These are phyloP conservation scores for Canariomyces notabilis DNA, from an alignment of 2,329 filamentous ascomycete genomes.

Conservation along the genomic window DNA sequence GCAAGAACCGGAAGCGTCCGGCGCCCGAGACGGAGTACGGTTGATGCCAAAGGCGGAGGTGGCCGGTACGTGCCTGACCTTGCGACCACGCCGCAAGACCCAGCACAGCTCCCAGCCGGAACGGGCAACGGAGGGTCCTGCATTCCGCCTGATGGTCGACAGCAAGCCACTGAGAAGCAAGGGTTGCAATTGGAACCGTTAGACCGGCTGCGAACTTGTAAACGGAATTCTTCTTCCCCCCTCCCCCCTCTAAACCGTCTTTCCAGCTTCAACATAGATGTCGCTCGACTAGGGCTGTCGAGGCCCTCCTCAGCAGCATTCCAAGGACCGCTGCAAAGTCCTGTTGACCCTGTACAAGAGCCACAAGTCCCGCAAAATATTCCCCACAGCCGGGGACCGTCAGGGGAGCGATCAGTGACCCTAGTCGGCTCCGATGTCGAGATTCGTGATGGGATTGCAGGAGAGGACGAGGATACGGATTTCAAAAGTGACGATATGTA, in stretches of 20 bases:
- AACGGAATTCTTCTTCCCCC: conserved; percentile 45
- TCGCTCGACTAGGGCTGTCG: conserved; percentile 41
- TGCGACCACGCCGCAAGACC: conserved; percentile 29
- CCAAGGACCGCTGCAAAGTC: conserved; percentile 36
- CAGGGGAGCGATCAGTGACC: conserved; percentile 55
- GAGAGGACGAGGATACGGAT: conserved; percentile 73
- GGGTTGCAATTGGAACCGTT: conserved; percentile 24
- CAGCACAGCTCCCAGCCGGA: conserved; percentile 23
- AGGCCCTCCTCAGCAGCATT: conserved; percentile 36
- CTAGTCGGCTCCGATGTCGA: conserved; percentile 67
- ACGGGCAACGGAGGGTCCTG: conserved; percentile 27
- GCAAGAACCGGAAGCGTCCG: conserved; percentile 52
- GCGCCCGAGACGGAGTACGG: conserved; percentile 46
- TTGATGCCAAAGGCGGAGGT: conserved; percentile 36
- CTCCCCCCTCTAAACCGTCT: conserved; percentile 49
- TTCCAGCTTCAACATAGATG: conserved; percentile 52
- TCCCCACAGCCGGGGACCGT: conserved; percentile 37
- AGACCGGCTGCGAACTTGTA: conserved; percentile 22
- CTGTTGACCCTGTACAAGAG: conserved; percentile 36
- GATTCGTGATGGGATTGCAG: conserved; percentile 57
- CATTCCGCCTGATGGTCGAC: conserved; percentile 25
- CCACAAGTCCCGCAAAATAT: conserved; percentile 28
- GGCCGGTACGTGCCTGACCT: conserved; percentile 53
- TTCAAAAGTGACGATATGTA: conserved; percentile 72
- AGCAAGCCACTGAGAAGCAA: conserved; percentile 27